Conservation (phyloP, 2,329 filamentous ascomycete genomes). For the Ceratocystis colombiana region DNA sequence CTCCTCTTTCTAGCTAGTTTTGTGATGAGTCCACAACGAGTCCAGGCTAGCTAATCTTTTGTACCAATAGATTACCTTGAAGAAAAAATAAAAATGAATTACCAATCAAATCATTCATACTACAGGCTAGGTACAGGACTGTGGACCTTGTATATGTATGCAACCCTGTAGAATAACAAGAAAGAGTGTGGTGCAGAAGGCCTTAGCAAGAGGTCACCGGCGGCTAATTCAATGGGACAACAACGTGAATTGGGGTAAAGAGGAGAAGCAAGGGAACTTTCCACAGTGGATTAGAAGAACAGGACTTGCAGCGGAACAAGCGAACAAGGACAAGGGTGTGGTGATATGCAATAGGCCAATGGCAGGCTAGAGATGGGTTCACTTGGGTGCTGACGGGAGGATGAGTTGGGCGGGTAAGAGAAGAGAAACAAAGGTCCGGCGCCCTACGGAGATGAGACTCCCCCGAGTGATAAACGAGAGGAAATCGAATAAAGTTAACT, state of each 20-base stretch:
- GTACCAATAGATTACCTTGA: conserved; percentile 21
- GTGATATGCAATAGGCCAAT: background rate
- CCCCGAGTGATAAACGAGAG: background rate
- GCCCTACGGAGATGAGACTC: background rate
- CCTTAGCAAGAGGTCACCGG: conserved; percentile 15
- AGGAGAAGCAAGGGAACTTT: background rate
- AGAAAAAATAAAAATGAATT: background rate
- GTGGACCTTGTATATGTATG: background rate
- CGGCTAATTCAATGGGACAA: conserved; percentile 19
- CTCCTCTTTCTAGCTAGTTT: background rate
- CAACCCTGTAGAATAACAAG: background rate
- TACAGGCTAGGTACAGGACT: background rate
- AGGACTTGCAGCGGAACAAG: no score
- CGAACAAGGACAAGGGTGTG: no score
- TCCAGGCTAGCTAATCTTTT: background rate
- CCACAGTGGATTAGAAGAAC: no score
- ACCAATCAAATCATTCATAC: no score
- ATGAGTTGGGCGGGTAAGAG: conserved; percentile 5
- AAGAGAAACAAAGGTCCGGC: background rate
- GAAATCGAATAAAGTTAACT: background rate
- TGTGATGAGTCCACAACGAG: background rate
- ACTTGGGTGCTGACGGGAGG: background rate
- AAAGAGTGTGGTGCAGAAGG: conserved; percentile 6
- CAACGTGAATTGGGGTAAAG: background rate
- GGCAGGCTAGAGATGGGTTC: background rate